Conservation (phyloP, 163 green algal genomes). For the Chloroidium sp. region DNA sequence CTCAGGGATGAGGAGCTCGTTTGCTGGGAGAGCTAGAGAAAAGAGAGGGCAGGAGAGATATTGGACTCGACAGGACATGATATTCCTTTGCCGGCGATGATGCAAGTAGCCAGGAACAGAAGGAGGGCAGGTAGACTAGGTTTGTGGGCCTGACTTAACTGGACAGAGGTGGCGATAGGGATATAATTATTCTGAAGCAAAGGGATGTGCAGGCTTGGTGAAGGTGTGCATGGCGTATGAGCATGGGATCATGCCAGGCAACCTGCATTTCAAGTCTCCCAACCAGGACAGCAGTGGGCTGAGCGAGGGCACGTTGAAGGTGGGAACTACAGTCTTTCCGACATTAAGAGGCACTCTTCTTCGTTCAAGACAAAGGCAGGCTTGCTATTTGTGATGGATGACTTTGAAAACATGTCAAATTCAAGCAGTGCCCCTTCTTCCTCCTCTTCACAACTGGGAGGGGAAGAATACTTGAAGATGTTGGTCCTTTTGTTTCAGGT, state of each 20-base stretch:
- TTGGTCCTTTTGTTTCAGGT: background rate
- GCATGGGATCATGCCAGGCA: constrained; percentile 10
- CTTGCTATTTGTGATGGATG: background rate
- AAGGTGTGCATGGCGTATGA: constrained; percentile 8
- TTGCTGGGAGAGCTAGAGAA: background rate
- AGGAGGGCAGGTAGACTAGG: background rate
- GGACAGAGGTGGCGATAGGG: background rate
- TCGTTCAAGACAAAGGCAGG: background rate
- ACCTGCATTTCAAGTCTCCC: constrained; percentile 14
- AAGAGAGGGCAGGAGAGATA: background rate
- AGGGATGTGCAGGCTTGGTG: constrained; percentile 3
- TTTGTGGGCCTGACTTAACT: background rate
- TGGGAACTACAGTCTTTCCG: background rate
- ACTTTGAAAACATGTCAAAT: background rate
- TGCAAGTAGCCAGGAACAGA: background rate
- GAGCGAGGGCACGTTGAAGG: constrained; percentile 7
- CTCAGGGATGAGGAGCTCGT: background rate
- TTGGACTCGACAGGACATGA: background rate
- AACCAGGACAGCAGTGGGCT: constrained; percentile 4
- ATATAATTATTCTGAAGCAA: background rate
- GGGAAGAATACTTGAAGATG: background rate
- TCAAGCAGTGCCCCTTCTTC: background rate
- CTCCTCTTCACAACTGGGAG: too few relatives aligned
- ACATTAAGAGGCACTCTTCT: background rate
- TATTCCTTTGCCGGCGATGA: background rate